These are phyloP conservation scores for Filobasidium wieringae DNA, from an alignment of 768 basidiomycete genomes.

Conservation along the genomic window DNA sequence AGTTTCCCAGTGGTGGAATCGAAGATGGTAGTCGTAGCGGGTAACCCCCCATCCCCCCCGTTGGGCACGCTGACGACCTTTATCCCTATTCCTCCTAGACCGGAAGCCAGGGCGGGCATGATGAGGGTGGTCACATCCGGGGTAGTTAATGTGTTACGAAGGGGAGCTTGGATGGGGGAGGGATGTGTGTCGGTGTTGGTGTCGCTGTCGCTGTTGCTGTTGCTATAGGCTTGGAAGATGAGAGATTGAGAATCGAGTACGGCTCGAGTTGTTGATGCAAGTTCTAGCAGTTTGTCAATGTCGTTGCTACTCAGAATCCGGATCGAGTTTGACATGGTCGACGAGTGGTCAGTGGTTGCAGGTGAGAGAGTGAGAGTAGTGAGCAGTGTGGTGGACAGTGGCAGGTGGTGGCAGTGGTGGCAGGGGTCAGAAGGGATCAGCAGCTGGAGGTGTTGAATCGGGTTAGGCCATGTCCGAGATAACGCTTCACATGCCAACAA, in stretches of 20 bases:
- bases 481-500: too few relatives aligned
- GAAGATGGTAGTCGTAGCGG: slow-evolving; percentile 63
- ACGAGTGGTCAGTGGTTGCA: too few relatives aligned
- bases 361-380: too few relatives aligned
- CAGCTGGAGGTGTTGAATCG: too few relatives aligned
- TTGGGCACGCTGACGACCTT: slow-evolving; percentile 73
- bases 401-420: too few relatives aligned
- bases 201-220: slow-evolving; percentile 20
- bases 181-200: slow-evolving; percentile 12
- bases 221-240: slow-evolving; percentile 46
- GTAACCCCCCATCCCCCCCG: slow-evolving; percentile 49
- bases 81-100: slow-evolving; percentile 44
- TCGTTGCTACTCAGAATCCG: slow-evolving; percentile 54
- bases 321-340: slow-evolving; percentile 31
- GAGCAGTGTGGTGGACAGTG: too few relatives aligned
- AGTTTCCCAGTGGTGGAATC: slow-evolving; percentile 58
- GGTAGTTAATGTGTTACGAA: slow-evolving; percentile 50
- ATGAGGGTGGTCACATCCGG: slow-evolving; percentile 55
- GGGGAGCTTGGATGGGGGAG: slow-evolving; percentile 45
- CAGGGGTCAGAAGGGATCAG: too few relatives aligned
- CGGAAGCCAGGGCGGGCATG: slow-evolving; percentile 62
- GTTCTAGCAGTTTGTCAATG: slow-evolving; percentile 46
- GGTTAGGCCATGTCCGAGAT: too few relatives aligned
- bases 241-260: slow-evolving; percentile 50
- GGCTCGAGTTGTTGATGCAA: slow-evolving; percentile 40